These are phyloP conservation scores for Rugonectria rugulosa DNA, from an alignment of 2,329 filamentous ascomycete genomes.

Conservation along the genomic window DNA sequence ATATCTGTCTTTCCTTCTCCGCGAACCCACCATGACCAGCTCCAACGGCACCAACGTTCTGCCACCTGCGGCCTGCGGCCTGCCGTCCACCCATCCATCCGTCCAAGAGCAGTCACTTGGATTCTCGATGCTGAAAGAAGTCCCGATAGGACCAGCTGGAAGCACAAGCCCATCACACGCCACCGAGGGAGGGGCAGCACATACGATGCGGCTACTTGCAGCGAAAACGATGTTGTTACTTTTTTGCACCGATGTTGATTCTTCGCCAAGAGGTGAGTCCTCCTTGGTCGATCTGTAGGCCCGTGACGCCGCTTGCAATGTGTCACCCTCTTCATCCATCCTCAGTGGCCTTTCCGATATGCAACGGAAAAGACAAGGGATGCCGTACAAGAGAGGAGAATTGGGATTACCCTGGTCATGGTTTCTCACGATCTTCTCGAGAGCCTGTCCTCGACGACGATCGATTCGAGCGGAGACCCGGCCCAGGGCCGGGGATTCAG, in stretches of 20 bases:
- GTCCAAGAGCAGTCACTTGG: neutral
- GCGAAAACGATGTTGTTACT: slow-evolving; percentile 4
- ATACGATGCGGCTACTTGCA: slow-evolving; percentile 18
- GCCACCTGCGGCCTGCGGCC: slow-evolving; percentile 33
- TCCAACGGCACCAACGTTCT: slow-evolving; percentile 27
- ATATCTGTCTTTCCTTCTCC: slow-evolving; percentile 16
- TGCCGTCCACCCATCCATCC: slow-evolving; percentile 10
- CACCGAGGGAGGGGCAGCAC: neutral
- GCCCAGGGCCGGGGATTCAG: slow-evolving; percentile 6
- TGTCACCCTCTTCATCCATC: neutral
- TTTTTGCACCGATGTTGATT: neutral
- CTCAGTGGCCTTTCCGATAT: neutral
- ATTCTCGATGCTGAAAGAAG: neutral
- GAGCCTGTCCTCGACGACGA: slow-evolving; percentile 19
- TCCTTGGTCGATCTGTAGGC: slow-evolving; percentile 1
- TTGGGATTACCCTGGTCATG: slow-evolving; percentile 14
- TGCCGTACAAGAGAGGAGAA: neutral
- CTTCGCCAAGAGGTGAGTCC: neutral
- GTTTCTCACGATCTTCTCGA: slow-evolving; percentile 19
- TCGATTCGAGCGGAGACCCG: slow-evolving; percentile 18
- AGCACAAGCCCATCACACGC: slow-evolving; percentile 10
- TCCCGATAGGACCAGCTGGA: neutral
- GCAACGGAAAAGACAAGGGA: neutral
- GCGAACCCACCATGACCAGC: slow-evolving; percentile 29
- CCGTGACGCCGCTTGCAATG: neutral